Conservation (phyloP, 352 stramenopile species). For the Plasmopara muralis region DNA sequence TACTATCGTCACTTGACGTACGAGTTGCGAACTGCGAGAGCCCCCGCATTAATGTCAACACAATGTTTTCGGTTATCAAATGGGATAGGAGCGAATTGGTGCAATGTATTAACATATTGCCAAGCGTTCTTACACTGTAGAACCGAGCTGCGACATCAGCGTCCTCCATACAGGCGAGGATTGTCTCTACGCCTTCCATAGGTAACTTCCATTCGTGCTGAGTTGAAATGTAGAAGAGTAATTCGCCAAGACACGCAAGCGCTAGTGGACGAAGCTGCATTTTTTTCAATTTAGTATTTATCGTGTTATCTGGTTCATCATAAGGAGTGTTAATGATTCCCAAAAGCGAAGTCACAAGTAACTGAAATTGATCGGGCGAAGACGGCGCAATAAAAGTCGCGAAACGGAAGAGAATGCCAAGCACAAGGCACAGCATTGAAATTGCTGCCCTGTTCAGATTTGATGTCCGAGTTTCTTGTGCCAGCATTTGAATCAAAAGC, state of each 20-base stretch:
- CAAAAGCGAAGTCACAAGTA: constrained; percentile 35
- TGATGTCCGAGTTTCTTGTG: constrained; percentile 18
- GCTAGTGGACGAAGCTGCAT: constrained; percentile 26
- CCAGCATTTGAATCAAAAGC: constrained; percentile 50
- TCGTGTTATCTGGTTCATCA: neutral
- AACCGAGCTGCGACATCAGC: constrained; percentile 35
- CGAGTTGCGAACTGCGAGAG: constrained; percentile 18
- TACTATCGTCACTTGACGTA: constrained; percentile 2
- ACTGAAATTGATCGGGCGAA: constrained; percentile 48
- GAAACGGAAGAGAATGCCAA: constrained; percentile 63
- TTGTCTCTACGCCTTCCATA: constrained; percentile 19
- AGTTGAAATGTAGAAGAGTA: constrained; percentile 69
- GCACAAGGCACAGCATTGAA: constrained; percentile 45
- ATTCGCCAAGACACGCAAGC: constrained; percentile 55
- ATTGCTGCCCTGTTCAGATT: constrained; percentile 19
- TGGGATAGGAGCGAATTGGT: constrained; percentile 21
- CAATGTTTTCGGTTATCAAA: constrained; percentile 41
- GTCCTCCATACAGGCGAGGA: constrained; percentile 38
- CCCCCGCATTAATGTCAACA: constrained; percentile 24
- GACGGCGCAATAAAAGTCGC: constrained; percentile 61
- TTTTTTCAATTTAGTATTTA: neutral
- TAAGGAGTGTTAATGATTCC: constrained; percentile 8
- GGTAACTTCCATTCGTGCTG: constrained; percentile 42
- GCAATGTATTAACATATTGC: constrained; percentile 59
- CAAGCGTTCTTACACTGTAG: constrained; percentile 50